Base-by-base conservation (phyloP, 495 filamentous ascomycete genomes). In the Chaetomium tenue region DNA sequence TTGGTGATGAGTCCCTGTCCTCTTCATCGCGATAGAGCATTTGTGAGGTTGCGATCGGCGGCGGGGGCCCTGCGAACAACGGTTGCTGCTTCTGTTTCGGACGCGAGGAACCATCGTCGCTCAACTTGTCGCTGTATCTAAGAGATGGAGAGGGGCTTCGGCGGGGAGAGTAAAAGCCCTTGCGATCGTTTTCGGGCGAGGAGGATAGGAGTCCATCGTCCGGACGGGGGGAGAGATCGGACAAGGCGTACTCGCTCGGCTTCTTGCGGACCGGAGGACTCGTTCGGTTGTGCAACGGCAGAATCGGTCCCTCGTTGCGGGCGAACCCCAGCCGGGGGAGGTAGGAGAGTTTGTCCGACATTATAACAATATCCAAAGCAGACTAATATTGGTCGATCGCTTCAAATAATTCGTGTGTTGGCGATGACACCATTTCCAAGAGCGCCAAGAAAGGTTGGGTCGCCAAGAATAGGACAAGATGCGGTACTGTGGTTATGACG, bases 181-280 rank as follows among this genome's bases (percentile, higher is more conserved):
- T 66, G 33, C 44, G 54, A 20, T 16, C 51, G 2, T 53, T 57
- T 2, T 16, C 22, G 7, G 48, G 54, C 6, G 68, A 63, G 40
- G 64, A 54, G 9, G 66, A 64, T 4, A 77, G 68, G 18, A 78
- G 63, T 7, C 62, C 69, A 54, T 79, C 68, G 39, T 79, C 77
- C 11, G 78, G 72, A 53, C 69, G 70, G 2, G 79, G 78, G 11
- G 77, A 78, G 7, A 82, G 70, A 7, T 81, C 76, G 26, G 71
- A 64, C 22, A 82, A 67, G 58, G 77, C 71, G 67, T 80, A 78
- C 59, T 80, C 79, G 72, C 72, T 76, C 23, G 72, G 58, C 69
- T 76, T 70, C 62, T 71, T 73, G 48, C 69, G 72, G 20, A 74
- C 58, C 20, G 70, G 60, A 22, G 64, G 54, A 40, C 60, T 70